These are phyloP conservation scores for Aureobasidium sp. DNA, from an alignment of 2,329 filamentous ascomycete genomes.

Conservation along the genomic window DNA sequence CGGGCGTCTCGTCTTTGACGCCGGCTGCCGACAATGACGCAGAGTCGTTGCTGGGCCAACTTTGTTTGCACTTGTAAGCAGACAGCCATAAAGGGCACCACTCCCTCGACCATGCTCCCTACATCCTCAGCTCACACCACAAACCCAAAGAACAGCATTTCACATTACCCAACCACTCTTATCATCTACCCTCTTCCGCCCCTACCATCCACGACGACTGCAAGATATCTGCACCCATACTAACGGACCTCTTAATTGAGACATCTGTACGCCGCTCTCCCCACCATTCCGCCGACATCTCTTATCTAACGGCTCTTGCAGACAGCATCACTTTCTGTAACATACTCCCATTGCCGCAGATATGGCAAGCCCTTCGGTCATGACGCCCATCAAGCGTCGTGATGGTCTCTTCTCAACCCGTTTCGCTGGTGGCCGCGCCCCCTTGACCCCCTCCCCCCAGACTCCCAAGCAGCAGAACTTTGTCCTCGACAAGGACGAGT, in stretches of 20 bases:
- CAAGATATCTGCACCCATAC: conserved; percentile 30
- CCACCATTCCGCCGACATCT: conserved; percentile 1
- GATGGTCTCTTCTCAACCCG: conserved; percentile 85
- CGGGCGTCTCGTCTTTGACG: conserved; percentile 1
- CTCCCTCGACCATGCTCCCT: not conserved
- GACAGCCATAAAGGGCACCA: conserved; percentile 14
- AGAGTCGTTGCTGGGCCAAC: conserved; percentile 9
- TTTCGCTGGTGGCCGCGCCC: conserved; percentile 90
- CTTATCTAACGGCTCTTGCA: conserved; percentile 22
- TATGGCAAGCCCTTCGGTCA: conserved; percentile 79
- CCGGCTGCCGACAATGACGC: not conserved
- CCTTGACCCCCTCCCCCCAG: conserved; percentile 84
- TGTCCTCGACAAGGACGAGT: conserved; percentile 53
- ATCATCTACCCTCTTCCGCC: conserved; percentile 18
- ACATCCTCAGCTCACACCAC: conserved; percentile 20
- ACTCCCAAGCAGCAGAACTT: conserved; percentile 54
- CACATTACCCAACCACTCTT: conserved; percentile 19
- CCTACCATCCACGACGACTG: conserved; percentile 25
- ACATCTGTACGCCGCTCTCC: conserved; percentile 22
- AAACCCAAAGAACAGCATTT: conserved; percentile 9
- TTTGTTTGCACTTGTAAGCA: conserved; percentile 15
- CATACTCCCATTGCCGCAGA: not conserved
- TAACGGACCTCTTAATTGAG: conserved; percentile 34
- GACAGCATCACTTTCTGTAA: conserved; percentile 16
- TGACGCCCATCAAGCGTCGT: conserved; percentile 92